Conservation (phyloP, 495 filamentous ascomycete species). For the Neohortaea acidophila region DNA sequence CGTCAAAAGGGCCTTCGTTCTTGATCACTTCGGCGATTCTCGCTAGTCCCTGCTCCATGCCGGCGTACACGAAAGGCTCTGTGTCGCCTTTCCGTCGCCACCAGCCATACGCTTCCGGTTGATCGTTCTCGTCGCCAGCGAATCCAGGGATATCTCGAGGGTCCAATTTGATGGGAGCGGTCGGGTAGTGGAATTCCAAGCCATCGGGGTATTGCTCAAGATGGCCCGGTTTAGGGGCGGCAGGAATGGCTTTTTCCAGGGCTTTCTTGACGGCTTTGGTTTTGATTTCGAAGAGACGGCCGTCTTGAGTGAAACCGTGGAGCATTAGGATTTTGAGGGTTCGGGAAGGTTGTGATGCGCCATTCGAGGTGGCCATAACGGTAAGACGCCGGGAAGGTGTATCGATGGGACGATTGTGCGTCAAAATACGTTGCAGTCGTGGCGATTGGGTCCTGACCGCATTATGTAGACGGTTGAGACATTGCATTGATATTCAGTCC, state of each 20-base stretch:
- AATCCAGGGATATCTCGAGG: slow-evolving; percentile 60
- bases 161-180: slow-evolving; percentile 45
- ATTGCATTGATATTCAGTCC: too few relatives aligned
- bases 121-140: slow-evolving; percentile 27
- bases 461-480: too few relatives aligned
- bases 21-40: slow-evolving; percentile 42
- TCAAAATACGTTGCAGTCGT: too few relatives aligned
- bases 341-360: neutral
- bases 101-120: slow-evolving; percentile 66
- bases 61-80: slow-evolving; percentile 42
- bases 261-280: slow-evolving; percentile 71
- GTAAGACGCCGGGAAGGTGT: too few relatives aligned
- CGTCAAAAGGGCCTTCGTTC: slow-evolving; percentile 31
- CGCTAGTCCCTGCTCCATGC: slow-evolving; percentile 47
- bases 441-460: too few relatives aligned
- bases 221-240: slow-evolving; percentile 16
- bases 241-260: slow-evolving; percentile 53
- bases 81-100: slow-evolving; percentile 51
- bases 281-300: slow-evolving; percentile 73
- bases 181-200: slow-evolving; percentile 43
- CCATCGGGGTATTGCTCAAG: slow-evolving; percentile 25
- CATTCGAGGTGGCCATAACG: slow-evolving; percentile 9
- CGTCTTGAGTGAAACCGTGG: slow-evolving; percentile 80
- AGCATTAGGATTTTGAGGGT: slow-evolving; percentile 33
- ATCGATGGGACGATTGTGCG: too few relatives aligned